Base-by-base conservation (phyloP, 2,329 filamentous ascomycete genomes). In the Endocalyx cinctus region DNA sequence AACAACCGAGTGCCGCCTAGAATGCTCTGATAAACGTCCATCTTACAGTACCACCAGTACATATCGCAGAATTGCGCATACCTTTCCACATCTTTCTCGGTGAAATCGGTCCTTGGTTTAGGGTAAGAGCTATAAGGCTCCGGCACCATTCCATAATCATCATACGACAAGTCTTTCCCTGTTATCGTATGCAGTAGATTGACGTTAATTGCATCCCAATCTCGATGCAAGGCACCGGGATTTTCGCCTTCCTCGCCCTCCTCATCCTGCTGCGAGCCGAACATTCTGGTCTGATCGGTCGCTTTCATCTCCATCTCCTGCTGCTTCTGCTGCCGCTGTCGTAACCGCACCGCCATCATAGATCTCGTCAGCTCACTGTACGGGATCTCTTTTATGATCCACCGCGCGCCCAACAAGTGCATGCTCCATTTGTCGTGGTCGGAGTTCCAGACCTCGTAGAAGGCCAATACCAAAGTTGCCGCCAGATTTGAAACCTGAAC, bases 391-490 rank as follows among this genome's bases (percentile, higher is more conserved):
- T 77, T 75, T 17, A 97, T 72, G 18, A 97, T 71, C 42, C 89
- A 83, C 25, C 83, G 80, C 8, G 87, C 86, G 10, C 92, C 92
- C 29, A 86, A 78, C 23, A 97, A 68, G 60, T 97, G 92, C 41
- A 85, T 90, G 51, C 86, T 92, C 92, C 92, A 98, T 57, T 95
- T 95, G 35, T 84, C 80, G 50, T 97, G 90, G 46, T 98, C 90
- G 15, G 88, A 90, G 22, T 84, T 84, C 81, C 90, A 92, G 13
- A 96, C 86, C 57, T 97, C 92, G 51, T 94, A 97, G 57, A 88
- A 97, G 0, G 82, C 87, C 6, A 98, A 71, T 6, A 97, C 66
- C 22, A 96, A 67, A 0, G 87, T 88, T 3, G 89, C 88, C 6
- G 89, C 90, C n/a, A 97, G 66, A 0, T 88, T 96, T 2, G 86